Evolutionary conservation across 345 rosid genomes (phyloP).

Genomic region (Hibiscus tridactylites): DNA sequence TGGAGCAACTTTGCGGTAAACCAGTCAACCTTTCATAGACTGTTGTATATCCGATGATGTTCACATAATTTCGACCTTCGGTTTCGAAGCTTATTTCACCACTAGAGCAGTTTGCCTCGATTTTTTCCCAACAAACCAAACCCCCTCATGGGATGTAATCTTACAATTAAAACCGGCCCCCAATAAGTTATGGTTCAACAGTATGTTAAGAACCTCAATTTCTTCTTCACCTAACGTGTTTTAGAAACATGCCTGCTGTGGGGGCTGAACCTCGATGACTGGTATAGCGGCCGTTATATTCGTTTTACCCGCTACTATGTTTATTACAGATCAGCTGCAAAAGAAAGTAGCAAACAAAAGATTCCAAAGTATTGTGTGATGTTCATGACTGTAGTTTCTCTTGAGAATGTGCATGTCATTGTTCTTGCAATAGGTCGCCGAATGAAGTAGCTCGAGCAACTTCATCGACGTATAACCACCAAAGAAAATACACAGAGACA

Average conservation of each 20-base stretch:
- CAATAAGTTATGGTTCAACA: neutral
- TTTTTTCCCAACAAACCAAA: neutral
- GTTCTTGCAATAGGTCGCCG: neutral
- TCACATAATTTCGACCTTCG: neutral
- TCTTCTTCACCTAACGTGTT: neutral
- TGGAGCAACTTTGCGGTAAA: constrained; percentile 60
- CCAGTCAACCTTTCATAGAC: constrained; percentile 50
- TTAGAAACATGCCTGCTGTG: neutral
- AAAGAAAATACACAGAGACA: neutral
- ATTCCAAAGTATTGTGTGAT: neutral
- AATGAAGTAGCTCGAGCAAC: neutral
- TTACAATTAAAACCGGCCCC: neutral
- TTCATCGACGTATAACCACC: neutral
- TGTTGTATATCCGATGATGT: neutral
- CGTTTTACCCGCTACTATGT: neutral
- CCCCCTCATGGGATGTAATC: neutral
- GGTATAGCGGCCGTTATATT: neutral
- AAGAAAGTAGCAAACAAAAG: neutral
- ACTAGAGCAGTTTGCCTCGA: neutral
- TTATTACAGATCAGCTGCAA: neutral
- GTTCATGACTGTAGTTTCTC: neutral
- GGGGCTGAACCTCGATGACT: neutral
- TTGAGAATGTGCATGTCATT: neutral
- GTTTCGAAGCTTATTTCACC: neutral
- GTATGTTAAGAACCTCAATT: neutral